Percentiles rank a stretch among this genome's conserved stretches.
phyloP scores from a whole-genome alignment of 192 early-diverging fungal genomes.

The Umbelopsis sp. region DNA sequence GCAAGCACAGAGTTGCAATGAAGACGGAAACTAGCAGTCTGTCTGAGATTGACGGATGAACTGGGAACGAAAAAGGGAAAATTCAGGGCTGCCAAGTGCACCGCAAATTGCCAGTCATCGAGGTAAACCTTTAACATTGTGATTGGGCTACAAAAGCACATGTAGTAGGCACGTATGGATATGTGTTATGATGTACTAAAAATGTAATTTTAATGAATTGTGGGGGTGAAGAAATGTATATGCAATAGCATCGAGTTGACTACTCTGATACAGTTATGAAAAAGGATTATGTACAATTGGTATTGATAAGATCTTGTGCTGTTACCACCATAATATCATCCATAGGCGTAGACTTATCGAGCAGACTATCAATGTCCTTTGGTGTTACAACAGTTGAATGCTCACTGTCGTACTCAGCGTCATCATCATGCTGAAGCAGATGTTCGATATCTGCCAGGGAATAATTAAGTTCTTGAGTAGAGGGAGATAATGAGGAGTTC shows the following conservation, averaged over 20 bases:
- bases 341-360: neutral
- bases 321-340: neutral
- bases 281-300: neutral
- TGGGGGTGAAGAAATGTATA: neutral
- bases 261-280: neutral
- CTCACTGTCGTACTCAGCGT: neutral
- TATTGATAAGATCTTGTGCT: neutral
- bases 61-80: neutral
- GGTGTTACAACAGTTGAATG: neutral
- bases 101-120: neutral
- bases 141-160: no score
- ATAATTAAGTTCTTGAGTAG: neutral
- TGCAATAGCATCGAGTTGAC: no score
- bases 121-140: no score
- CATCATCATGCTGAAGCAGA: constrained; percentile 5
- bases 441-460: constrained; percentile 2
- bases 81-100: neutral
- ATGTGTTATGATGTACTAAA: neutral
- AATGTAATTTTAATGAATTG: neutral
- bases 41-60: neutral
- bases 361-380: neutral
- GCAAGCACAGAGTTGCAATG: constrained; percentile 5
- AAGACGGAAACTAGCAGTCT: neutral
- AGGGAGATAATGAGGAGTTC: neutral
- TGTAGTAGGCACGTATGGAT: no score